Evolutionary conservation across 345 rosid species (phyloP).

Genomic region (Camelina sativa): DNA sequence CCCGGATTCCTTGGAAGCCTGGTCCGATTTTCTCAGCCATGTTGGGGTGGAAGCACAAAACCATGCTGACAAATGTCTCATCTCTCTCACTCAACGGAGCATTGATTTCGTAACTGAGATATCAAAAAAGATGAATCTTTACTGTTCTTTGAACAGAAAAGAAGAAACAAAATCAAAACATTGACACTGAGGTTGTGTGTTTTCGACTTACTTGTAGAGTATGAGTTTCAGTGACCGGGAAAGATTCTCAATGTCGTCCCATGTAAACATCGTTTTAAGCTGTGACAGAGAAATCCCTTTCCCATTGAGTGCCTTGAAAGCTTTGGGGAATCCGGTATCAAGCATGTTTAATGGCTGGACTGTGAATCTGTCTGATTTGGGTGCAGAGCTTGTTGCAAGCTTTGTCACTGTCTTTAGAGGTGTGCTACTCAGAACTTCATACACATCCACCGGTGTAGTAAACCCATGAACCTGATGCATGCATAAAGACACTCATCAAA

Average conservation of each 20-base stretch:
- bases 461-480: slow-evolving; percentile 55
- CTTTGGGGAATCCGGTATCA: slow-evolving; percentile 44
- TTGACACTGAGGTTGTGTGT: not conserved
- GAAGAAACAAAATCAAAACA: too few species aligned
- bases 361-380: slow-evolving; percentile 48
- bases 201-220: slow-evolving; percentile 64
- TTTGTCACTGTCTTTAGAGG: slow-evolving; percentile 32
- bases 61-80: slow-evolving; percentile 53
- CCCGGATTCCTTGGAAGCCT: slow-evolving; percentile 71
- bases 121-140: too few species aligned
- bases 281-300: slow-evolving; percentile 47
- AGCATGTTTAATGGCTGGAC: slow-evolving; percentile 37
- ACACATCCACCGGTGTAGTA: slow-evolving; percentile 58
- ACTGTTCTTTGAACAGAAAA: too few species aligned
- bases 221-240: slow-evolving; percentile 54
- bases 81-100: slow-evolving; percentile 60
- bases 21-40: slow-evolving; percentile 73
- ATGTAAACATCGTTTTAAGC: slow-evolving; percentile 46
- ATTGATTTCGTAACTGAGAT: slow-evolving; percentile 70
- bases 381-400: slow-evolving; percentile 6
- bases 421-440: slow-evolving; percentile 53
- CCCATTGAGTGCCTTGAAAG: slow-evolving; percentile 41
- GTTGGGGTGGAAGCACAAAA: slow-evolving; percentile 77
- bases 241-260: slow-evolving; percentile 59
- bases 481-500: slow-evolving; percentile 15